Evolutionary conservation across 1,284 basidiomycete species (phyloP), one percentile per base, ranked within the genome.

Genomic region (Cryptococcus deneoformans): DNA sequence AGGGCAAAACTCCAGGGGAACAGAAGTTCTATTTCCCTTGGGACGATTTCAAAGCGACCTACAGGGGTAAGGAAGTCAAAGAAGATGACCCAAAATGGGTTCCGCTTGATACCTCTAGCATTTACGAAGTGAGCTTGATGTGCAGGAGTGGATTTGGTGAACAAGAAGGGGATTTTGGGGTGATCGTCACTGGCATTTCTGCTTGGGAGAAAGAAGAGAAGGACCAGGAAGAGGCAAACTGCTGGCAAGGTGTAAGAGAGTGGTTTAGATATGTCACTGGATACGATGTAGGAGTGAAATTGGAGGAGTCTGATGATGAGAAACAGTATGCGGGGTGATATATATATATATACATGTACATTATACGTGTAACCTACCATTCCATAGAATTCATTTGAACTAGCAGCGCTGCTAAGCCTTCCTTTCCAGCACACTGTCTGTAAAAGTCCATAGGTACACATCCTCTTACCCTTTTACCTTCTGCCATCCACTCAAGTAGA

Each of bases 401-500:
- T 46, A 72, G 52, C 50, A 73, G 49, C 29, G 65, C 64, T n/a
- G 64, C 63, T 35, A 71, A 24, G 24, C 58, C 59, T 11, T 61
- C 59, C 36, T 53, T 56, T 34, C 46, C 62, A 36, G 58, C 63
- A 12, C 57, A 56, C 42, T 72, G 62, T 47, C 68, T 52, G 57
- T 73, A 77, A 58, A 69, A 77, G 52, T 78, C 76, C 53, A 71
- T 64, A 20, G 69, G 52, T 8, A 77, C 38, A 47, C 62, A 66
- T 4, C 68, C 73, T 29, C 66, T 60, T 12, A 75, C 50, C 53
- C 52, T 54, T 52, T 55, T 53, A 1, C 65, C 66, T 24, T 60
- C 57, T 2, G 24, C 58, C 14, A 65, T 59, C n/a, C 46, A 47
- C 37, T 82, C 79, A 46, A 91, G 69, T n/a, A 92, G 66, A 87